phyloP scores from a whole-genome alignment of 169 alveolate species.

The Eimeria nieschulzi region DNA sequence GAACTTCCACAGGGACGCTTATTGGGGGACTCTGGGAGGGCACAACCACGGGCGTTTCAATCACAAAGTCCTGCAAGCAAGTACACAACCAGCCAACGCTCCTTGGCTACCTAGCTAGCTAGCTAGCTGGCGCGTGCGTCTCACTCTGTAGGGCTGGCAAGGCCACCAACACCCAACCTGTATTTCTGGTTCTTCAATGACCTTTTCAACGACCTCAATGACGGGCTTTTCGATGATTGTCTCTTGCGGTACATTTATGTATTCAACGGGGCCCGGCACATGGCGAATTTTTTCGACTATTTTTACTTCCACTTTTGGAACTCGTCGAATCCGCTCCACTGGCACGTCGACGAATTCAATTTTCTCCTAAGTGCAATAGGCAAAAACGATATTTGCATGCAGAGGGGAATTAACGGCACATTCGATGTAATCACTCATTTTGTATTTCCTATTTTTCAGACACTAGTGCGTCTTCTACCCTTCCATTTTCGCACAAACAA shows the following conservation, averaged over 20 bases:
- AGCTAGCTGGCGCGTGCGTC: no score
- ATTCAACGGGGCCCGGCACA: slow-evolving; percentile 81
- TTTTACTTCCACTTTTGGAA: slow-evolving; percentile 78
- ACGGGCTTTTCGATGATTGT: slow-evolving; percentile 74
- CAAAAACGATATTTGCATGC: no score
- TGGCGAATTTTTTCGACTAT: slow-evolving; percentile 79
- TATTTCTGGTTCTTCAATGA: slow-evolving; percentile 78
- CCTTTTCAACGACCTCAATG: slow-evolving; percentile 75
- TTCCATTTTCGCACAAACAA: no score
- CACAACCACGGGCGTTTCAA: slow-evolving; percentile 33
- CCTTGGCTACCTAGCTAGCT: no score
- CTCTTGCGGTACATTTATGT: slow-evolving; percentile 76
- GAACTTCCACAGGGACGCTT: slow-evolving; percentile 34
- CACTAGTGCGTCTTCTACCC: no score
- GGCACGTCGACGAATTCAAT: slow-evolving; percentile 76
- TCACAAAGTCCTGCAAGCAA: slow-evolving; percentile 15
- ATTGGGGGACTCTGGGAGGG: slow-evolving; percentile 17
- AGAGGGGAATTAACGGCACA: no score
- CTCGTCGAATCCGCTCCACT: slow-evolving; percentile 77
- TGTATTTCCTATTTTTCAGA: no score
- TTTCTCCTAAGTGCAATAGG: neutral
- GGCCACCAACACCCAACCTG: slow-evolving; percentile 54
- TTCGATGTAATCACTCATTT: no score
- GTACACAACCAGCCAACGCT: neutral
- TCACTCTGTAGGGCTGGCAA: neutral